A percentile compares a stretch with the other conserved stretches of the same genome.
Evolutionary conservation across 2,329 filamentous ascomycete genomes (phyloP).

Genomic region (Emergomyces orientalis): DNA sequence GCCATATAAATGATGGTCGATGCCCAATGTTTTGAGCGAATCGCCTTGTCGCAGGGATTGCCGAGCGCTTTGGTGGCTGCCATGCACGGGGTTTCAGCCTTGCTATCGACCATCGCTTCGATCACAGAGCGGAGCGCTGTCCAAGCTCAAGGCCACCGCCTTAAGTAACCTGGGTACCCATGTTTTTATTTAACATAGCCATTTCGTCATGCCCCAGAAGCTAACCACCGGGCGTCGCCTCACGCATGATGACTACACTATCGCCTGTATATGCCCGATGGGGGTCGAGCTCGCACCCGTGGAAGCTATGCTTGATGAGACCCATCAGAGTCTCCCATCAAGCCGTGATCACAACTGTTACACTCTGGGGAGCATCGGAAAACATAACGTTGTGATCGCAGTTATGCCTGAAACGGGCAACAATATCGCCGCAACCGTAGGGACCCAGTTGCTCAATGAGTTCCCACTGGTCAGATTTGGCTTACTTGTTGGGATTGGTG

Average conservation of each 20-base stretch:
- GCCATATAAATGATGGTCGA: neutral
- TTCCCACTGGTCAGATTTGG: constrained; percentile 14
- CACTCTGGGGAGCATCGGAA: constrained; percentile 15
- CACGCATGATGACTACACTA: constrained; percentile 8
- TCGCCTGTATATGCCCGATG: constrained; percentile 11
- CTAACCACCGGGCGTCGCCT: neutral
- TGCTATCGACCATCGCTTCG: neutral
- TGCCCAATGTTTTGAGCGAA: neutral
- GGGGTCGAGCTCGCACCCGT: constrained; percentile 8
- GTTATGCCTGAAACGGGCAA: constrained; percentile 13
- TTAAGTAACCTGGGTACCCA: neutral
- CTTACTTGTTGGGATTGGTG: constrained; percentile 17
- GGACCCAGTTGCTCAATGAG: constrained; percentile 13
- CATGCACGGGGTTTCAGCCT: neutral
- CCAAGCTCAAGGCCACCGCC: neutral
- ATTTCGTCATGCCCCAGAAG: neutral
- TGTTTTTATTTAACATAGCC: neutral
- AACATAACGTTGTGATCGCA: constrained; percentile 17
- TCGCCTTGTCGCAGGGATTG: neutral
- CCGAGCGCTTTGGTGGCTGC: neutral
- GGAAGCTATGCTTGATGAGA: constrained; percentile 11
- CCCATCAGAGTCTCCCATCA: constrained; percentile 4
- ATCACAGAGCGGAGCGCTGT: neutral
- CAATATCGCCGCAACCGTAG: constrained; percentile 13
- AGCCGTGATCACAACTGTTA: constrained; percentile 16